Percentiles rank a stretch among this genome's conserved stretches.
phyloP scores from a whole-genome alignment of 148 eudicot genomes.

The Gaultheria prostrata region DNA sequence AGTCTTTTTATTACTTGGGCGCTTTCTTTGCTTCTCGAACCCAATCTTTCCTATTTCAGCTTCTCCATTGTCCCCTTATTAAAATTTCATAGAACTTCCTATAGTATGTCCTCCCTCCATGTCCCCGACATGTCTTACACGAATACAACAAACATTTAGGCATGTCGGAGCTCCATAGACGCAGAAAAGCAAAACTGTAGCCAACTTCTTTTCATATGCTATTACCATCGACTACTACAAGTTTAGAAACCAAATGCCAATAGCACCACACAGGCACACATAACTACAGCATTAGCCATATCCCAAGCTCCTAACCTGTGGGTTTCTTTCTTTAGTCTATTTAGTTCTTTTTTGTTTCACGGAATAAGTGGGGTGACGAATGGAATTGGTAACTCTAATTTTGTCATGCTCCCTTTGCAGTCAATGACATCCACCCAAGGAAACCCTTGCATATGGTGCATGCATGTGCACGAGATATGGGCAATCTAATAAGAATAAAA shows the following conservation, averaged over 20 bases:
- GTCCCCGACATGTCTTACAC: not conserved
- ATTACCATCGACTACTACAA: not conserved
- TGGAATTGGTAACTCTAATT: not conserved
- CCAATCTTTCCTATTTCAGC: not conserved
- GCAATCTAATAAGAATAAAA: not conserved
- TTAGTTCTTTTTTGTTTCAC: not conserved
- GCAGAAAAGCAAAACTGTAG: not conserved
- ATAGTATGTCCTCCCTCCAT: not conserved
- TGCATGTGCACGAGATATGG: not conserved
- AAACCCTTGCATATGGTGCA: not conserved
- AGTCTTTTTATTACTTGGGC: not conserved
- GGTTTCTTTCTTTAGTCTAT: not conserved
- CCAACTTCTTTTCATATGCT: not conserved
- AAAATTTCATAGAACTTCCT: not conserved
- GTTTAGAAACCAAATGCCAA: not conserved
- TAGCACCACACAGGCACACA: not conserved
- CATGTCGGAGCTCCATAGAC: not conserved
- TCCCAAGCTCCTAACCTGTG: not conserved
- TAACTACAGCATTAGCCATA: not conserved
- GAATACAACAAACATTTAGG: not conserved
- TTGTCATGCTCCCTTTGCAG: not conserved
- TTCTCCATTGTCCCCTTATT: not conserved
- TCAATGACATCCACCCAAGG: conserved; percentile 5
- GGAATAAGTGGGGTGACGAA: not conserved
- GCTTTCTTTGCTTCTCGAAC: too few species aligned